These are phyloP conservation scores for Nannochloris sp. DNA, from an alignment of 139 green algal species.

Conservation along the genomic window DNA sequence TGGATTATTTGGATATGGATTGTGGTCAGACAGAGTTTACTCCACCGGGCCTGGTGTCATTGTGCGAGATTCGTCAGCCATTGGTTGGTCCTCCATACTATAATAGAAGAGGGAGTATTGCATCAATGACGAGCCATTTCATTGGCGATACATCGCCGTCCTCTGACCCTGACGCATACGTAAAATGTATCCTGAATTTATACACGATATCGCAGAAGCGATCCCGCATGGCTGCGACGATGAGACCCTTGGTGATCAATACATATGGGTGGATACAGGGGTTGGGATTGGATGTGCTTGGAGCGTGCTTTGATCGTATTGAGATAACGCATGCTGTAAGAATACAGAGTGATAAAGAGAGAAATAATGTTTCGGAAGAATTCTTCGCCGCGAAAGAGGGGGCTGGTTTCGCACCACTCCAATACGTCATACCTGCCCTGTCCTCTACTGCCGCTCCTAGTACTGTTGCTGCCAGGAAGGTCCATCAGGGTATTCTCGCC, in stretches of 20 bases:
- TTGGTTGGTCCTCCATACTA: constrained; percentile 47
- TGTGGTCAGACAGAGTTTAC: constrained; percentile 83
- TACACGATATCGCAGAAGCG: not conserved
- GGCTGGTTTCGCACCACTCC: not conserved
- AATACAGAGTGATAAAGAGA: constrained; percentile 27
- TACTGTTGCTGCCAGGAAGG: not conserved
- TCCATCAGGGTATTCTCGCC: too few relatives aligned
- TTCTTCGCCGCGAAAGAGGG: constrained; percentile 34
- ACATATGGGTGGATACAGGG: constrained; percentile 76
- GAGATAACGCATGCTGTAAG: constrained; percentile 47
- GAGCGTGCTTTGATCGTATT: constrained; percentile 30
- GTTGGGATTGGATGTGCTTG: constrained; percentile 61
- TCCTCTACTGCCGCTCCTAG: not conserved
- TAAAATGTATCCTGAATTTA: constrained; percentile 40
- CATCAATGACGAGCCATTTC: constrained; percentile 29
- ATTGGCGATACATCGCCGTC: constrained; percentile 62
- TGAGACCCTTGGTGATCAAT: constrained; percentile 69
- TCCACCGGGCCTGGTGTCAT: constrained; percentile 60
- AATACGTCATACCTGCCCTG: not conserved
- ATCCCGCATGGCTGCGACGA: not conserved
- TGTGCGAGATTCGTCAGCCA: constrained; percentile 40
- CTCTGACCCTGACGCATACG: constrained; percentile 53
- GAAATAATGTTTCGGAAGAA: constrained; percentile 48
- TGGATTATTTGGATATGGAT: constrained; percentile 76
- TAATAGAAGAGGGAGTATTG: constrained; percentile 37